Percentiles rank a stretch among this genome's conserved stretches.
Evolutionary conservation across 768 basidiomycete genomes (phyloP).

Genomic region (Rhodocollybia butyracea): DNA sequence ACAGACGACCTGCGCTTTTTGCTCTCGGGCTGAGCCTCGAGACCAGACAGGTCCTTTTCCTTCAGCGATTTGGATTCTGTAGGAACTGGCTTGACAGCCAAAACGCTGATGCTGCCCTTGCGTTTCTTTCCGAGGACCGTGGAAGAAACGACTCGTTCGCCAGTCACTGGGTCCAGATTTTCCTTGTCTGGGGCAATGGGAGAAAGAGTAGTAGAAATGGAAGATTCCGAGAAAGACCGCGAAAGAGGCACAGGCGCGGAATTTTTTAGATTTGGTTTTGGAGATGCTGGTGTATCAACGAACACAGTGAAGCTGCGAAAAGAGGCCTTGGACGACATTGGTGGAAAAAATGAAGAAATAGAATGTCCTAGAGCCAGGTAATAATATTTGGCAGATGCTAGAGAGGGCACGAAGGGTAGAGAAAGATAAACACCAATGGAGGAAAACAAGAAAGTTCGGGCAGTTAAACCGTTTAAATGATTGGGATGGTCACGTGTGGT

Average conservation of each 20-base stretch:
- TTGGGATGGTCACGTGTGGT: not conserved
- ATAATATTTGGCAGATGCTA: not conserved
- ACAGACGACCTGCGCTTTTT: slow-evolving; percentile 61
- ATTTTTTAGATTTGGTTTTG: slow-evolving; percentile 23
- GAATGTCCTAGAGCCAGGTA: not conserved
- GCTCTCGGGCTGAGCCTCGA: slow-evolving; percentile 36
- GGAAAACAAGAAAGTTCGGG: not conserved
- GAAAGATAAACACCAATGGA: not conserved
- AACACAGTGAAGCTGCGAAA: slow-evolving; percentile 62
- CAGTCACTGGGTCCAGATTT: slow-evolving; percentile 74
- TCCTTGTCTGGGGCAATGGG: slow-evolving; percentile 63
- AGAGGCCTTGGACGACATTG: slow-evolving; percentile 26
- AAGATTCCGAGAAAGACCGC: slow-evolving; percentile 27
- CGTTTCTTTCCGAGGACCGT: slow-evolving; percentile 52
- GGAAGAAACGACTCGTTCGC: slow-evolving; percentile 48
- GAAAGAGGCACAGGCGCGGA: slow-evolving; percentile 19
- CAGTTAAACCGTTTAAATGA: not conserved
- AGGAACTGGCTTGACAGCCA: slow-evolving; percentile 50
- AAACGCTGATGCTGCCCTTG: slow-evolving; percentile 44
- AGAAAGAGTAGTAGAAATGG: slow-evolving; percentile 22
- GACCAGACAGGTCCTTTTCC: slow-evolving; percentile 10
- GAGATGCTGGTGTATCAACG: slow-evolving; percentile 47
- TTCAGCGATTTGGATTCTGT: slow-evolving; percentile 40
- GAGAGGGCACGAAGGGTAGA: not conserved
- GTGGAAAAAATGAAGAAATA: not conserved